Conservation (phyloP, 345 rosid species). For the Eucalyptus globulus region DNA sequence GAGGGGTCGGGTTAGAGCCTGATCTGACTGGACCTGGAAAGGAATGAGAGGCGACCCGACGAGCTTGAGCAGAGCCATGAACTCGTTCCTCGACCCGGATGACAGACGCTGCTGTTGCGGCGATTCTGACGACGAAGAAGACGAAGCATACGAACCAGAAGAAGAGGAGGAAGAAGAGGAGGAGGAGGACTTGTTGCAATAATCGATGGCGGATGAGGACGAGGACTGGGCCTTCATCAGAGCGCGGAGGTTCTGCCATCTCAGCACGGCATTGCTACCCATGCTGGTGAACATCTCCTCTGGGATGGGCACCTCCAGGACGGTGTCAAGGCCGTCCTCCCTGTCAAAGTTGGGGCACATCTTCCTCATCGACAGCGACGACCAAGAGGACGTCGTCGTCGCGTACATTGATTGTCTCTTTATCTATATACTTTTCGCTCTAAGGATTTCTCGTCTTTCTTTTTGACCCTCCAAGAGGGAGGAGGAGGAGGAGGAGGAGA, state of each 20-base stretch:
- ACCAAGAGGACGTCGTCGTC: not conserved
- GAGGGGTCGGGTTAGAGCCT: conserved; percentile 28
- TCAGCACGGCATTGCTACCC: conserved; percentile 41
- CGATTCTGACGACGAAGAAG: not conserved
- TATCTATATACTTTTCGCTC: not conserved
- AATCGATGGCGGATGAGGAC: not conserved
- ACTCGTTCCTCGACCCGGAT: conserved; percentile 65
- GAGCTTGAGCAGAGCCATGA: conserved; percentile 82
- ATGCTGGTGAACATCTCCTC: conserved; percentile 63
- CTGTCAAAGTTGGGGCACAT: conserved; percentile 54
- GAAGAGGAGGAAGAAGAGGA: not conserved
- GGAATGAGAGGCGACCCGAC: conserved; percentile 91
- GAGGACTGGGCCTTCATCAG: conserved; percentile 55
- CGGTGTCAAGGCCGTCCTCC: conserved; percentile 51
- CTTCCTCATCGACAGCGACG: conserved; percentile 23
- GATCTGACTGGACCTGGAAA: conserved; percentile 44
- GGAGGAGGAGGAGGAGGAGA: not conserved
- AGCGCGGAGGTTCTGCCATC: conserved; percentile 75
- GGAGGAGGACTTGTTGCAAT: not conserved
- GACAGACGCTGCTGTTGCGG: conserved; percentile 23
- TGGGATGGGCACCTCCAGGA: conserved; percentile 70
- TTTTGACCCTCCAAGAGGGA: too few relatives aligned
- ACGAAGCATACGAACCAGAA: not conserved
- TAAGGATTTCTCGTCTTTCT: not conserved
- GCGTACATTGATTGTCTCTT: not conserved